A percentile compares a stretch with the other conserved stretches of the same genome.
phyloP scores from a whole-genome alignment of 768 basidiomycete genomes.

The Phaeotremella fagi region DNA sequence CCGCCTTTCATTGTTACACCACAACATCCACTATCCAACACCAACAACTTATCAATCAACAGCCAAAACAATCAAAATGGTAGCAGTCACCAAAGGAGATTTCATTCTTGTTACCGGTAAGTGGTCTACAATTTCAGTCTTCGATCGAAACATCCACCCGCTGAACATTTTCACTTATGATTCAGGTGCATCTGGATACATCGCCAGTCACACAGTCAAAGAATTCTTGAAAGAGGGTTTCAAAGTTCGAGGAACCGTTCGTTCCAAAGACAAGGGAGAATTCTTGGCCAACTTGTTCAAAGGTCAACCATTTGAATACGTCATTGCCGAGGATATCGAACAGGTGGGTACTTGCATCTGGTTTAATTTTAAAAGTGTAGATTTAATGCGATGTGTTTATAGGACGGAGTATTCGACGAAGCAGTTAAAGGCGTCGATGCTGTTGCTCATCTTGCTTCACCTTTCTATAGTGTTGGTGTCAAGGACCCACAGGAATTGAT shows the following conservation, averaged over 20 bases:
- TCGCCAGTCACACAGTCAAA: conserved; percentile 23
- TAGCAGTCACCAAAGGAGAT: conserved; percentile 19
- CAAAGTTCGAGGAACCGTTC: conserved; percentile 62
- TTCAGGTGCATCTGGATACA: conserved; percentile 42
- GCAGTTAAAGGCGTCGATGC: conserved; percentile 71
- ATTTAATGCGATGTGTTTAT: background rate
- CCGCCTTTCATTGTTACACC: too few relatives aligned
- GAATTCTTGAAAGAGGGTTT: conserved; percentile 54
- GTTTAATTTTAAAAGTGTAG: background rate
- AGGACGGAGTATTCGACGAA: conserved; percentile 65
- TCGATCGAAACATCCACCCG: too few relatives aligned
- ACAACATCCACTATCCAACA: too few relatives aligned
- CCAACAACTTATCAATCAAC: too few relatives aligned
- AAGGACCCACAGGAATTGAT: conserved; percentile 53
- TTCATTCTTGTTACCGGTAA: conserved; percentile 20
- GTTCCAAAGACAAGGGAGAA: conserved; percentile 59
- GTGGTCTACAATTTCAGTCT: background rate
- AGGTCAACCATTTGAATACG: conserved; percentile 56
- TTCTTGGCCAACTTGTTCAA: conserved; percentile 57
- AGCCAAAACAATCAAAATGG: conserved; percentile 12
- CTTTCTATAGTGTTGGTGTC: conserved; percentile 32
- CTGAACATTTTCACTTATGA: background rate
- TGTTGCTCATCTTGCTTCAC: conserved; percentile 50
- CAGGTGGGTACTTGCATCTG: background rate
- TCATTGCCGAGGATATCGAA: conserved; percentile 71